Evolutionary conservation across 176 grass and related monocot species (phyloP).

Genomic region (Melocanna baccifera): DNA sequence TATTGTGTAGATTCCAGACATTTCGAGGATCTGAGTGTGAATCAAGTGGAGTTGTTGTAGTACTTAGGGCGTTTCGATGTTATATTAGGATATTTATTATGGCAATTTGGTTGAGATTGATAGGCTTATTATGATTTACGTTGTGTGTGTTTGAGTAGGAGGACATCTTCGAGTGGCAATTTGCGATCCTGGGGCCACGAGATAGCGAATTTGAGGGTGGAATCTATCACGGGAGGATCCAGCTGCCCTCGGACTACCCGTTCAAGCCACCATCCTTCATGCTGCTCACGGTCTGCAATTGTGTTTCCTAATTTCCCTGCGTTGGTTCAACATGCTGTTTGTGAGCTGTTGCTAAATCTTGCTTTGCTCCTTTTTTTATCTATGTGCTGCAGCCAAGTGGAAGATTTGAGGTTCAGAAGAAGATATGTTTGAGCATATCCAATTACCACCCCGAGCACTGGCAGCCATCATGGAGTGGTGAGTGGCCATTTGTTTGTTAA

Average conservation of each 20-base stretch:
- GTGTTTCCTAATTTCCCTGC: background rate
- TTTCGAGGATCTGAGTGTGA: background rate
- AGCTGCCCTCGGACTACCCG: slow-evolving; percentile 88
- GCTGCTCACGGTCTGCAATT: slow-evolving; percentile 67
- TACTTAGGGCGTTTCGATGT: background rate
- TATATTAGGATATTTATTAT: background rate
- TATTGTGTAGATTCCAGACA: background rate
- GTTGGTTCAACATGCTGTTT: background rate
- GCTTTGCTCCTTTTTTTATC: background rate
- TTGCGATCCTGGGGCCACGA: slow-evolving; percentile 81
- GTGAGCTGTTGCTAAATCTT: slow-evolving; percentile 9
- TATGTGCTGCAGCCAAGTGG: slow-evolving; percentile 77
- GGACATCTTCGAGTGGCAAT: slow-evolving; percentile 99
- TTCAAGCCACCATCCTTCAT: slow-evolving; percentile 97
- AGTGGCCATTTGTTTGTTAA: slow-evolving; percentile 27
- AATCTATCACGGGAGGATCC: slow-evolving; percentile 94
- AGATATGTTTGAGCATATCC: slow-evolving; percentile 99
- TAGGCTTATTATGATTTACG: background rate
- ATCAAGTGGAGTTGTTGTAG: background rate
- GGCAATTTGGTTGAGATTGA: background rate
- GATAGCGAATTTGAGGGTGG: slow-evolving; percentile 98
- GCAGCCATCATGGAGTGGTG: slow-evolving; percentile 99
- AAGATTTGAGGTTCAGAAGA: slow-evolving; percentile 94
- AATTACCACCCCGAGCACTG: slow-evolving; percentile 98
- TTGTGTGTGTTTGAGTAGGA: slow-evolving; percentile 44